phyloP scores from a whole-genome alignment of 208 protist species.

The Leishmania major region DNA sequence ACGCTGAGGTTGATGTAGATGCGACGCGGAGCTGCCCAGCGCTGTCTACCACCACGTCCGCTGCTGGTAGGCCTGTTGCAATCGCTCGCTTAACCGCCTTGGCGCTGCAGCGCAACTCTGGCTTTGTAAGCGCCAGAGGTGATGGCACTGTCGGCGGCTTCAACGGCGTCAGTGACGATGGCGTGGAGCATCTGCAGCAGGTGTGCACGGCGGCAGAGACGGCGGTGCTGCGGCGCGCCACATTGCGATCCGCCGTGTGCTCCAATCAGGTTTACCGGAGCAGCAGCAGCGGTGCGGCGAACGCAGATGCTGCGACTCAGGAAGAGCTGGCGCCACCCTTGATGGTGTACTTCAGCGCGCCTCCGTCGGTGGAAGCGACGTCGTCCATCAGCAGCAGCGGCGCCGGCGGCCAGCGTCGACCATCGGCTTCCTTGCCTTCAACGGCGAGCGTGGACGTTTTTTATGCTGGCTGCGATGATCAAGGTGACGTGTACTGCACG shows the following conservation, averaged over 20 bases:
- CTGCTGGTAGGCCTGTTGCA: conserved; percentile 4
- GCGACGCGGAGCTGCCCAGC: background rate
- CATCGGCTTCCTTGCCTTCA: background rate
- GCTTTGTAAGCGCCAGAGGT: conserved; percentile 21
- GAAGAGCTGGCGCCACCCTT: conserved; percentile 3
- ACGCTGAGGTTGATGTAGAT: background rate
- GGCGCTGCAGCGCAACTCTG: conserved; percentile 58
- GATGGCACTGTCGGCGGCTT: conserved; percentile 23
- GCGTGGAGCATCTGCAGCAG: conserved; percentile 15
- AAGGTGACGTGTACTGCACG: conserved; percentile 28
- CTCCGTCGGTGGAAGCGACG: background rate
- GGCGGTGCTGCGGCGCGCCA: conserved; percentile 25
- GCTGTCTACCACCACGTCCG: background rate
- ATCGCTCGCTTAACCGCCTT: conserved; percentile 21
- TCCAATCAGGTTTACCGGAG: background rate
- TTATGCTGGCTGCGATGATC: conserved; percentile 31
- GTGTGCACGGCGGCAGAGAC: conserved; percentile 27
- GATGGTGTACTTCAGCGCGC: conserved; percentile 31
- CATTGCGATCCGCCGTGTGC: conserved; percentile 16
- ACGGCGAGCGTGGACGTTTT: conserved; percentile 9
- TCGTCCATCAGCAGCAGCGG: background rate
- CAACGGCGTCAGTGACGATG: background rate
- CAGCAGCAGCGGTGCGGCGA: background rate
- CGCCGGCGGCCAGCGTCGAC: background rate
- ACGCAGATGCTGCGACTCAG: background rate